Evolutionary conservation across 805 yeast genomes (phyloP).

Genomic region (Teunomyces aglyptinius): DNA sequence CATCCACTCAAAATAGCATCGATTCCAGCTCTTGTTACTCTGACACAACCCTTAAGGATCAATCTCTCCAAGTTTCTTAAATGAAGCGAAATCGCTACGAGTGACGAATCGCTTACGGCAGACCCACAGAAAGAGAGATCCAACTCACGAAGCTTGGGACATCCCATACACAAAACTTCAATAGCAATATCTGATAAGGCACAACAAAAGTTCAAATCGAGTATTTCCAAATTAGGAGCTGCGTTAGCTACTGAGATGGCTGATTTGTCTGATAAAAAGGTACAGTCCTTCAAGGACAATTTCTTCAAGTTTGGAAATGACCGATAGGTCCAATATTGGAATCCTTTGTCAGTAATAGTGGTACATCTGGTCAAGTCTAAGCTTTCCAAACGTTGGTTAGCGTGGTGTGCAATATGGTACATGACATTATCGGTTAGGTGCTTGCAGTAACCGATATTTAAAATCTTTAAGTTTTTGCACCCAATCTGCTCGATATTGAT

Average conservation of each 20-base stretch:
- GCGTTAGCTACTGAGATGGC: conserved; percentile 60
- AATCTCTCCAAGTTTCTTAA: conserved; percentile 49
- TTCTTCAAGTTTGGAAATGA: conserved; percentile 53
- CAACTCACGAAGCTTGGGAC: conserved; percentile 50
- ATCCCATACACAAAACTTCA: conserved; percentile 66
- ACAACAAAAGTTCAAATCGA: conserved; percentile 74
- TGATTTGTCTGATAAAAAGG: conserved; percentile 66
- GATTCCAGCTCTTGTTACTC: conserved; percentile 76
- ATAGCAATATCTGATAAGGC: conserved; percentile 67
- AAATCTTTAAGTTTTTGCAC: conserved; percentile 52
- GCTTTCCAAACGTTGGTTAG: conserved; percentile 51
- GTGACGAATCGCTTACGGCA: conserved; percentile 72
- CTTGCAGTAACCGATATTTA: conserved; percentile 72
- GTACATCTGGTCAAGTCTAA: conserved; percentile 74
- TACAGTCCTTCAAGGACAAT: conserved; percentile 66
- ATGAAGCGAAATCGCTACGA: conserved; percentile 57
- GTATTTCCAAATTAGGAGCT: conserved; percentile 53
- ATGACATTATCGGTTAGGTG: conserved; percentile 68
- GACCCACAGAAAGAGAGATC: conserved; percentile 75
- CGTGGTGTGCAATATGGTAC: conserved; percentile 59
- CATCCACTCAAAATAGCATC: conserved; percentile 63
- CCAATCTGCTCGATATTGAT: conserved; percentile 38
- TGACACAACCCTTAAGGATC: conserved; percentile 63
- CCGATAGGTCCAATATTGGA: conserved; percentile 59
- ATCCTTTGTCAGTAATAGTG: conserved; percentile 73